Conservation (phyloP, 768 basidiomycete species). For the Amyloporia xantha region DNA sequence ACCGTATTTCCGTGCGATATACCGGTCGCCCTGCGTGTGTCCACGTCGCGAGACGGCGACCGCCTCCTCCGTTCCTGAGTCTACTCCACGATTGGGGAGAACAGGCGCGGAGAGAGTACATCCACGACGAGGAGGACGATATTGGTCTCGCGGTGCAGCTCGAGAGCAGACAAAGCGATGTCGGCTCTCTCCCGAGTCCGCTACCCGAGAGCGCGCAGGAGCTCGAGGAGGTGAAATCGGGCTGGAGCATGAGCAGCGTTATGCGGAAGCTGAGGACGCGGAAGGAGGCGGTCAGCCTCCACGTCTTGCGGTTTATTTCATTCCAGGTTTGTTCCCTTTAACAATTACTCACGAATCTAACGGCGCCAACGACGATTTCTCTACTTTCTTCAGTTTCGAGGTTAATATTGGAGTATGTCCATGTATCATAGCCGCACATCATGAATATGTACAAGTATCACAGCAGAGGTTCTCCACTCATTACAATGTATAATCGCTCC, state of each 20-base stretch:
- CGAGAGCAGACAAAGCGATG: background rate
- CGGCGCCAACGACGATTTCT: too few species aligned
- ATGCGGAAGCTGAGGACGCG: background rate
- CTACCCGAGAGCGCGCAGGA: background rate
- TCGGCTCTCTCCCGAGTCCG: background rate
- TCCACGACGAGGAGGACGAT: constrained; percentile 1
- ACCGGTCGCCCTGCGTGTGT: constrained; percentile 58
- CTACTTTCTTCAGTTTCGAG: too few species aligned
- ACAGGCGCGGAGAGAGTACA: background rate
- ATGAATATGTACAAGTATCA: too few species aligned
- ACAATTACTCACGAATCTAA: too few species aligned
- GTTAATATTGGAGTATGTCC: too few species aligned
- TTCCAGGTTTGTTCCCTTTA: too few species aligned
- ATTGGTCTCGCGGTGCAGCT: background rate
- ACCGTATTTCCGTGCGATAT: constrained; percentile 68
- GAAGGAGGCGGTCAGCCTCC: background rate
- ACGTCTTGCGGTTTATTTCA: too few species aligned
- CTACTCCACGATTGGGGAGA: constrained; percentile 36
- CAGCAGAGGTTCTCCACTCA: too few species aligned
- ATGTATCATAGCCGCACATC: too few species aligned
- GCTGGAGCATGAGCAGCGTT: background rate
- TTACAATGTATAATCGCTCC: too few species aligned
- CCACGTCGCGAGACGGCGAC: constrained; percentile 36
- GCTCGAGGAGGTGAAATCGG: background rate
- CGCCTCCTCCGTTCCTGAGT: constrained; percentile 67